Conservation (phyloP, 441 rosid species). For the Lepidium campestre region DNA sequence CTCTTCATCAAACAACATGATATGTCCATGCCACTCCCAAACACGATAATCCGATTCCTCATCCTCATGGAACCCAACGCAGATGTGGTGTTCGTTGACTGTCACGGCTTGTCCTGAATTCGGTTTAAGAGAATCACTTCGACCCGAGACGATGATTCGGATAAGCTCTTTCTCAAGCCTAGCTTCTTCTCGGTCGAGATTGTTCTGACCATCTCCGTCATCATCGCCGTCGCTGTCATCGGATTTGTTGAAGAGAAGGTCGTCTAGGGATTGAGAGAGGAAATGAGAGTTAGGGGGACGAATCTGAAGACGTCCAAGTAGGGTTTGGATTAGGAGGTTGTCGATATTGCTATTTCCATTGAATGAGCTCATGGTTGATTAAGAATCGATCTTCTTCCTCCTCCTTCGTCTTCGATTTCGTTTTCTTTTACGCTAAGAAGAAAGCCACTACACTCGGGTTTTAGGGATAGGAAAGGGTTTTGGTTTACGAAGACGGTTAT, state of each 20-base stretch:
- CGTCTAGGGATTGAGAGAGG: constrained; percentile 69
- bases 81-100: constrained; percentile 74
- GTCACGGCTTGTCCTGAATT: constrained; percentile 84
- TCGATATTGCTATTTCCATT: constrained; percentile 50
- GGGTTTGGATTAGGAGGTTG: constrained; percentile 64
- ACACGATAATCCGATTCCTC: constrained; percentile 73
- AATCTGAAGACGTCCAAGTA: constrained; percentile 81
- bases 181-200: constrained; percentile 68
- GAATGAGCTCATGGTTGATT: constrained; percentile 59
- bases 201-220: constrained; percentile 22
- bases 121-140: constrained; percentile 59
- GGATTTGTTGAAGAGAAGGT: constrained; percentile 60
- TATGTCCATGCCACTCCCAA: constrained; percentile 99
- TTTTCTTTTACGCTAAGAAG: neutral
- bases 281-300: constrained; percentile 42
- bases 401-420: neutral
- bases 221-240: constrained; percentile 40
- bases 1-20: constrained; percentile 85
- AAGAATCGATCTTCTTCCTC: neutral
- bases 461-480: constrained; percentile 31
- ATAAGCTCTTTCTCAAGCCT: constrained; percentile 76
- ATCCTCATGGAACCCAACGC: constrained; percentile 73
- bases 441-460: constrained; percentile 18
- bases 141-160: constrained; percentile 59
- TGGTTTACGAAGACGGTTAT: neutral